Base-by-base conservation (phyloP, 352 stramenopile species). In the Globisporangium lucens region DNA sequence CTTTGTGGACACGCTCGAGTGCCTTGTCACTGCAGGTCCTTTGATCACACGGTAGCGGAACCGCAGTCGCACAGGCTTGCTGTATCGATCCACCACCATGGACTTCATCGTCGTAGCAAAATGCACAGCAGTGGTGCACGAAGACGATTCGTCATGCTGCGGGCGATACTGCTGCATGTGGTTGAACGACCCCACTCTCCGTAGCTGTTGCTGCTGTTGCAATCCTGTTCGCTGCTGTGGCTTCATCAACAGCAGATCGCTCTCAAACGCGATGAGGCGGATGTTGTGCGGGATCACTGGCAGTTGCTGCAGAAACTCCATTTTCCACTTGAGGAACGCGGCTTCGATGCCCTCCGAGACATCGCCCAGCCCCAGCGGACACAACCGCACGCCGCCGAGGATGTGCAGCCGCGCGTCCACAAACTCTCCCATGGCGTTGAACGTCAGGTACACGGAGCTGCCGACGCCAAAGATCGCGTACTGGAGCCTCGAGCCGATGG, bases 381-480 rank as follows among this genome's bases (percentile, higher is more conserved):
- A 78, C 3, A 99, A 70, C 8, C 87, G 73, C 3, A 73, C 74
- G 1, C 66, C 96, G n/a, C 96, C 94, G 17, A 97, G 73, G 36
- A 83, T 76, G 20, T 89, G 81, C 15, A 99, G 69, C 8, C 83
- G 72, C 33, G 72, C 57, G 75, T 99, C 83, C n/a, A 96, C 81
- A 29, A 91, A 92, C 64, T 97, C 97, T 9, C 86, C 93, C 81
- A 97, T 97, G 17, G 86, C 81, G 75, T 99, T 99, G 80, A 91
- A 99, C 53, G 98, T 91, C 56, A 98, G 85, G 69, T 99, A 99
- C 67, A 96, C 82, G 6, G 76, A 94, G 75, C 98, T 98, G 4
- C 96, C 97, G 4, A 99, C 80, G 43, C 95, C 97, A 89, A 99
- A 99, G 0, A 99, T 95, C 9, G 89, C 82, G 74, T 89, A 99